These are phyloP conservation scores for Lachnellula suecica DNA, from an alignment of 2,329 filamentous ascomycete species.

Conservation along the genomic window DNA sequence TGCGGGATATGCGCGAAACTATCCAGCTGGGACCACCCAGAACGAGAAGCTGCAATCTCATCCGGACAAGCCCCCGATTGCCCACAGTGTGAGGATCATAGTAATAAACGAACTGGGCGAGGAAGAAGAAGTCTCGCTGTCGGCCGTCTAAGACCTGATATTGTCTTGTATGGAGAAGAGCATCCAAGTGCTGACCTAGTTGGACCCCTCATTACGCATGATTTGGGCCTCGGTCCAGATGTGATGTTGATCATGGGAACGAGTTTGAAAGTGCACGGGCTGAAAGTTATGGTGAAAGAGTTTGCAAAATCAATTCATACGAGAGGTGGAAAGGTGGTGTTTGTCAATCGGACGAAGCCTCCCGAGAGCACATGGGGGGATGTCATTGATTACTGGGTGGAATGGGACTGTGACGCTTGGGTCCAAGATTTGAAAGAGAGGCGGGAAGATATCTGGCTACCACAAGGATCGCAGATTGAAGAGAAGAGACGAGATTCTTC, in stretches of 20 bases:
- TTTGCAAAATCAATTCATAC: conserved; percentile 69
- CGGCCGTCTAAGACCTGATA: conserved; percentile 68
- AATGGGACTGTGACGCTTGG: conserved; percentile 76
- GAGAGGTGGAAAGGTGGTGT: conserved; percentile 66
- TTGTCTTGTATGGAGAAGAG: conserved; percentile 73
- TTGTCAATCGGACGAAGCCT: conserved; percentile 72
- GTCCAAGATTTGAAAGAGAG: conserved; percentile 54
- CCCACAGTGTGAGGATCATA: conserved; percentile 62
- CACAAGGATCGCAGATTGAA: conserved; percentile 20
- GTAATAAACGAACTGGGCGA: conserved; percentile 59
- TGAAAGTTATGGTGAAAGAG: conserved; percentile 69
- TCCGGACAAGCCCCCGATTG: conserved; percentile 67
- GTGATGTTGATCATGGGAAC: conserved; percentile 70
- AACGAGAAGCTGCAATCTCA: conserved; percentile 43
- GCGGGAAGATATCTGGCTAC: conserved; percentile 31
- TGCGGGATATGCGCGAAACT: conserved; percentile 62
- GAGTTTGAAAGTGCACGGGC: conserved; percentile 67
- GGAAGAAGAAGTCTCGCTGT: conserved; percentile 68
- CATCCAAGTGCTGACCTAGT: conserved; percentile 69
- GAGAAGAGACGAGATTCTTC: conserved; percentile 16
- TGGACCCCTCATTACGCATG: conserved; percentile 66
- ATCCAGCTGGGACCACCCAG: conserved; percentile 58
- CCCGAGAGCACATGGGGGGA: conserved; percentile 72
- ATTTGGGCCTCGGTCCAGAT: conserved; percentile 63
- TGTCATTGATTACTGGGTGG: conserved; percentile 71